A percentile compares a stretch with the other conserved stretches of the same genome.
phyloP scores from a whole-genome alignment of 257 asterid species.

The Euphrasia confusa region DNA sequence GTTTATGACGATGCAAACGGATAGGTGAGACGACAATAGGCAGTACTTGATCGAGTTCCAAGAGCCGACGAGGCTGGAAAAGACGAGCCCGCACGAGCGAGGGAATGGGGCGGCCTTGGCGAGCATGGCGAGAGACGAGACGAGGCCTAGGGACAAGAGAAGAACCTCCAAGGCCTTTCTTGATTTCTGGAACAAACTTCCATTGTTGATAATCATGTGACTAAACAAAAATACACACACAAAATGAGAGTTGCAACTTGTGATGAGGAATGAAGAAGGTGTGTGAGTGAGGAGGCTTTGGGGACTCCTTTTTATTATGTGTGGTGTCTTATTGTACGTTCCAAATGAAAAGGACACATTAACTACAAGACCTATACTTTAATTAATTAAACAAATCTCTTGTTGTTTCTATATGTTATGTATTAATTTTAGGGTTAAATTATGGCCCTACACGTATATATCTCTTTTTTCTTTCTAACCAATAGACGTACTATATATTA shows the following conservation, averaged over 20 bases:
- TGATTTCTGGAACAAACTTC: conserved; percentile 25
- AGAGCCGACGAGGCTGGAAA: conserved; percentile 25
- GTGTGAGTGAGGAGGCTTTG: not conserved
- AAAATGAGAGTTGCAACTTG: too few relatives aligned
- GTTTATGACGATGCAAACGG: conserved; percentile 41
- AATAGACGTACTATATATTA: too few relatives aligned
- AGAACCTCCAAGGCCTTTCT: conserved; percentile 40
- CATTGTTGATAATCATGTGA: conserved; percentile 20
- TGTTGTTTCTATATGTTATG: too few relatives aligned
- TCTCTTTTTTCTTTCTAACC: too few relatives aligned
- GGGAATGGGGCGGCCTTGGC: conserved; percentile 28
- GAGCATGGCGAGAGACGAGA: conserved; percentile 30
- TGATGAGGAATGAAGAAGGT: not conserved
- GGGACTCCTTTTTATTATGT: not conserved
- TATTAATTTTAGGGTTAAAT: conserved; percentile 1
- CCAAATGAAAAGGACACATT: conserved; percentile 10
- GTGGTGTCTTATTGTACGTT: not conserved
- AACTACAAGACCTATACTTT: not conserved
- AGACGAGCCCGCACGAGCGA: conserved; percentile 26
- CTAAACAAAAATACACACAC: too few relatives aligned
- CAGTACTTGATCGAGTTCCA: conserved; percentile 30
- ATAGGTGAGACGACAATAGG: conserved; percentile 42
- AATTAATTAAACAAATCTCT: too few relatives aligned
- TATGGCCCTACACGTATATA: not conserved
- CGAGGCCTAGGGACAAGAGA: conserved; percentile 33